Percentiles rank a stretch among this genome's conserved stretches.
These are phyloP conservation scores for Graphilbum ipis-grandicollis DNA, from an alignment of 2,329 filamentous ascomycete genomes.

Conservation along the genomic window DNA sequence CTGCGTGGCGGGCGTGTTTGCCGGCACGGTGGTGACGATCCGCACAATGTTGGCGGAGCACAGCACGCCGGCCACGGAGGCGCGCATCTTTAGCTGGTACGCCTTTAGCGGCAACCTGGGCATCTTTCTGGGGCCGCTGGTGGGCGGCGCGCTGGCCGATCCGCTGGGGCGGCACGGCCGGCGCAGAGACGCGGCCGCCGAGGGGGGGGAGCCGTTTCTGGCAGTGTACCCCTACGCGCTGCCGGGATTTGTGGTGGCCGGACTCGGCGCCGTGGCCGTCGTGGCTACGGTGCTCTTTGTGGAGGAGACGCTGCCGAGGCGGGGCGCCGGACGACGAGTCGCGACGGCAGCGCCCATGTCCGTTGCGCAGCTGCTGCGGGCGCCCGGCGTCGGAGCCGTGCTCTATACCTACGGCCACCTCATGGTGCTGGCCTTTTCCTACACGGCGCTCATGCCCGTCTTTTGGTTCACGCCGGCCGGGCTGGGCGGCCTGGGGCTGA, in stretches of 20 bases:
- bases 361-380: conserved; percentile 31
- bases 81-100: conserved; percentile 58
- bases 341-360: conserved; percentile 4
- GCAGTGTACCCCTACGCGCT: conserved; percentile 48
- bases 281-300: conserved; percentile 36
- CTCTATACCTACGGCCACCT: conserved; percentile 48
- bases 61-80: conserved; percentile 52
- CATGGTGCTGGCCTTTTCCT: conserved; percentile 52
- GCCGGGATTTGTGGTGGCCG: conserved; percentile 38
- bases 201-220: conserved; percentile 31
- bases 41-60: conserved; percentile 63
- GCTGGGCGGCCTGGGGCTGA: conserved; percentile 50
- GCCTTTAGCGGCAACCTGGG: conserved; percentile 60
- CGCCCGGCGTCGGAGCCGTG: conserved; percentile 48
- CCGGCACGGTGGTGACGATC: conserved; percentile 56
- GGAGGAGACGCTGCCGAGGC: conserved; percentile 39
- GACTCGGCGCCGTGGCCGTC: conserved; percentile 34
- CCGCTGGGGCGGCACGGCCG: conserved; percentile 44
- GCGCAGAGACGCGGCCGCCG: conserved; percentile 12
- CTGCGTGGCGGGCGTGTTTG: conserved; percentile 55
- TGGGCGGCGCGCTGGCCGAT: conserved; percentile 53
- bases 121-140: conserved; percentile 51
- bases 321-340: neutral
- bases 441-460: conserved; percentile 53
- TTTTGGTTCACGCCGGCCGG: conserved; percentile 46